Conservation (phyloP, 1,284 basidiomycete genomes). For the Malassezia equina region DNA sequence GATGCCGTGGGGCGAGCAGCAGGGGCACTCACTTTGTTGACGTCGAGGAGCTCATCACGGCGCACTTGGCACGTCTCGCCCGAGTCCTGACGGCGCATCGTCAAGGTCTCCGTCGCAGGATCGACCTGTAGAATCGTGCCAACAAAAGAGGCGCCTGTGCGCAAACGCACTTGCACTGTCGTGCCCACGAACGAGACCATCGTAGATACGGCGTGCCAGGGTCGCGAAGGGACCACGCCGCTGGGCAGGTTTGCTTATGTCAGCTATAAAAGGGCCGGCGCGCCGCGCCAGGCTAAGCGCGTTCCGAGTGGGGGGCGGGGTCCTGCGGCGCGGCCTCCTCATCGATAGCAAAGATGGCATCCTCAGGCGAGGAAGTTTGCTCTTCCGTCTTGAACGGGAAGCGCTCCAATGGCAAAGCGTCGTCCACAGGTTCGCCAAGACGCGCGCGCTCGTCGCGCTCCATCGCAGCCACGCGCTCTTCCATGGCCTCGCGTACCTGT, state of each 20-base stretch:
- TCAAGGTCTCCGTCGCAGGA: conserved; percentile 1
- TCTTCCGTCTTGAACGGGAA: neutral
- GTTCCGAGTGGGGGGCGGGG: neutral
- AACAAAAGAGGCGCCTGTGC: conserved; percentile 2
- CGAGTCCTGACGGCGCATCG: conserved; percentile 2
- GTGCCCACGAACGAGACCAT: conserved; percentile 16
- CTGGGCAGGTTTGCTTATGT: neutral
- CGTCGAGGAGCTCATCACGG: conserved; percentile 14
- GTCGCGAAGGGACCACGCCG: neutral
- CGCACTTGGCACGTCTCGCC: conserved; percentile 1
- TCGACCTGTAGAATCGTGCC: conserved; percentile 6
- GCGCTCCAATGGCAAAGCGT: neutral
- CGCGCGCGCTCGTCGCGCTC: conserved; percentile 7
- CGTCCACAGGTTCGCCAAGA: conserved; percentile 2
- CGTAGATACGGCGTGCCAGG: neutral
- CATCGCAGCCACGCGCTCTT: conserved; percentile 19
- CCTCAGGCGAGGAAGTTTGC: neutral
- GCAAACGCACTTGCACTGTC: conserved; percentile 7
- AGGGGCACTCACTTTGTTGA: conserved; percentile 2
- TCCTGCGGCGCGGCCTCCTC: neutral
- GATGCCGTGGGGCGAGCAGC: neutral
- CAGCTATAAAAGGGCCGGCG: no score
- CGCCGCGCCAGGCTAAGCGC: no score
- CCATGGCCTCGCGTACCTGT: conserved; percentile 35
- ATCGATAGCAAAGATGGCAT: neutral